Conservation (phyloP, 441 rosid species). For the Viola pubescens region DNA sequence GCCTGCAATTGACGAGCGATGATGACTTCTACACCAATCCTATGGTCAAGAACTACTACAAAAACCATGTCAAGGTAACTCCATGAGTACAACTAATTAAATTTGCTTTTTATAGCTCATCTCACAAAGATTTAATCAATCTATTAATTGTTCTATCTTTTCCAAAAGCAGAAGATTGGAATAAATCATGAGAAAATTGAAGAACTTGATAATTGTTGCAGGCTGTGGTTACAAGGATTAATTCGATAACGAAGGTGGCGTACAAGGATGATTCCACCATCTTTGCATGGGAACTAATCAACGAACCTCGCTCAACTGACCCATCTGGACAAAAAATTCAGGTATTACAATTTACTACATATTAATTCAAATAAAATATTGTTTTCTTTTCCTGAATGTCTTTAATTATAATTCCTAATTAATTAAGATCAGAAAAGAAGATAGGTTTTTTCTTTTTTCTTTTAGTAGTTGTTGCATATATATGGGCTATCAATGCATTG, state of each 20-base stretch:
- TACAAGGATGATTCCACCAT: constrained; percentile 65
- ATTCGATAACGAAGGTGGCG: constrained; percentile 41
- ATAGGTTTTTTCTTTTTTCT: too few species aligned
- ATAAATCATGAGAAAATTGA: neutral
- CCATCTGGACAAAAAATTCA: constrained; percentile 34
- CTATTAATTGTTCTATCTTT: neutral
- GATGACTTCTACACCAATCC: constrained; percentile 56
- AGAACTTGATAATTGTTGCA: constrained; percentile 6
- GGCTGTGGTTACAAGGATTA: constrained; percentile 49
- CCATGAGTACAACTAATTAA: neutral
- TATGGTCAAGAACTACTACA: constrained; percentile 43
- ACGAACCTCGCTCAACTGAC: constrained; percentile 52
- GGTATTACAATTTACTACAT: constrained; percentile 6
- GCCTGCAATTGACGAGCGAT: constrained; percentile 34
- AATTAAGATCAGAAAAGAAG: too few species aligned
- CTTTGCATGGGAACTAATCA: constrained; percentile 77
- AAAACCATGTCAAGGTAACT: constrained; percentile 50
- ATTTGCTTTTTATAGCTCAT: neutral
- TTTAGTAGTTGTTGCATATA: too few species aligned
- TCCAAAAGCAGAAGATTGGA: neutral
- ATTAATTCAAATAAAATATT: neutral
- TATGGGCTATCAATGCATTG: too few species aligned
- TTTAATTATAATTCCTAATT: too few species aligned
- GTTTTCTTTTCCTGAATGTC: too few species aligned
- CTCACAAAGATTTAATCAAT: neutral